Evolutionary conservation across 768 basidiomycete species (phyloP).

Genomic region (Boletus subparvulus): DNA sequence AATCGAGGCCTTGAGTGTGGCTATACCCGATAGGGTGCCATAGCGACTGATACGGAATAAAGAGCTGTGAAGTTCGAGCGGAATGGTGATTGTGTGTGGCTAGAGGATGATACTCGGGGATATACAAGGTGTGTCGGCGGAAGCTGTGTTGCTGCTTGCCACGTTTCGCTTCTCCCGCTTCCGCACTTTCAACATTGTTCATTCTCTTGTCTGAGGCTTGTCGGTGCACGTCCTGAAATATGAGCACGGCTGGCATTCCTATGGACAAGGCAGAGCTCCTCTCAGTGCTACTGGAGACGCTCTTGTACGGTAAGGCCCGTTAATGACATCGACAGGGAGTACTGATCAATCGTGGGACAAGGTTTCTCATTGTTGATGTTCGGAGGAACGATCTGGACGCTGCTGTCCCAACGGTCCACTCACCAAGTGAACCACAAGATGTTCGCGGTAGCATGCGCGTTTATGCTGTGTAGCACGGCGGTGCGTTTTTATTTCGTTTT

Average conservation of each 20-base stretch:
- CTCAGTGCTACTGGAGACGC: not conserved
- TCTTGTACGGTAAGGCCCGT: not conserved
- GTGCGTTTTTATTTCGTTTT: not conserved
- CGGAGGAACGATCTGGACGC: too few species aligned
- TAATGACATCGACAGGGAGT: not conserved
- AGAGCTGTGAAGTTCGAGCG: too few species aligned
- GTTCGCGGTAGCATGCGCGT: not conserved
- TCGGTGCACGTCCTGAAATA: not conserved
- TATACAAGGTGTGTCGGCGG: too few species aligned
- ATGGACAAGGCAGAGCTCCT: not conserved
- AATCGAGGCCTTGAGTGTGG: too few species aligned
- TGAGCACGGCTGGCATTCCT: not conserved
- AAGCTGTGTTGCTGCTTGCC: too few species aligned
- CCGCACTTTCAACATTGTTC: too few species aligned
- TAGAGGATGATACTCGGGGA: too few species aligned
- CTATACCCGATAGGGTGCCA: too few species aligned
- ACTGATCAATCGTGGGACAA: not conserved
- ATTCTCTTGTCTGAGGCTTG: not conserved
- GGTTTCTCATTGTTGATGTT: not conserved
- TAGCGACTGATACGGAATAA: too few species aligned
- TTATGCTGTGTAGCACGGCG: not conserved
- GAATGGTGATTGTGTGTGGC: too few species aligned
- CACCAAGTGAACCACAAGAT: not conserved
- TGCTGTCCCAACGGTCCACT: too few species aligned
- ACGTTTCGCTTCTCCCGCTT: too few species aligned